phyloP scores from a whole-genome alignment of 805 yeast species.

The Ogataea chonburiensis region DNA sequence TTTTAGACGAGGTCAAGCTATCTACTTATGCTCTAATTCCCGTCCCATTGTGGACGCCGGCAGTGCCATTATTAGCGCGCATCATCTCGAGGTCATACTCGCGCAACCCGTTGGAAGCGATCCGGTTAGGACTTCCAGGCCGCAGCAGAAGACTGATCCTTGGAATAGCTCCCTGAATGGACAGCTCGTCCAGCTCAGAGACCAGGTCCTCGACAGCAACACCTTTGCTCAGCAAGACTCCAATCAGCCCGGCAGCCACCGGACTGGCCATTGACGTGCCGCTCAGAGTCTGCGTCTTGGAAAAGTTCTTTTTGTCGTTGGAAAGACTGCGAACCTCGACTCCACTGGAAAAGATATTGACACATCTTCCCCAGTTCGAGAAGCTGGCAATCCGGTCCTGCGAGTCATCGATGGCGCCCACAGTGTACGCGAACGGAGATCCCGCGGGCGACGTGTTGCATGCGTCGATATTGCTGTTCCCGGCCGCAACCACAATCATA shows the following conservation, averaged over 20 bases:
- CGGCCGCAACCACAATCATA: conserved; percentile 80
- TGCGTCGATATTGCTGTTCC: conserved; percentile 76
- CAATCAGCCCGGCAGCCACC: conserved; percentile 63
- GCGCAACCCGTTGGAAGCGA: conserved; percentile 38
- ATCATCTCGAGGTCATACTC: conserved; percentile 15
- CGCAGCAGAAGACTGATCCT: conserved; percentile 43
- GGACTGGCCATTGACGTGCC: conserved; percentile 89
- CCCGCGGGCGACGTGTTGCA: conserved; percentile 88
- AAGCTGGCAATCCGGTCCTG: conserved; percentile 70
- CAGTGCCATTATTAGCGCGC: conserved; percentile 3
- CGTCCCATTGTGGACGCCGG: background rate
- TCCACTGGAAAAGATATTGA: conserved; percentile 84
- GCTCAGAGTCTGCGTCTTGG: conserved; percentile 41
- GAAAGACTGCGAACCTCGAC: conserved; percentile 60
- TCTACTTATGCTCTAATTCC: conserved; percentile 4
- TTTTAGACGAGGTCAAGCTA: background rate
- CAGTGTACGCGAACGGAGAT: conserved; percentile 66
- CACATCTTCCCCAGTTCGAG: conserved; percentile 94
- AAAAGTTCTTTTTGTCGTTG: conserved; percentile 25
- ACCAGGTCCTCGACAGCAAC: conserved; percentile 42
- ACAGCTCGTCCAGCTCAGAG: conserved; percentile 40
- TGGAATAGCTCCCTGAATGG: conserved; percentile 50
- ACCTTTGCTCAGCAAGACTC: conserved; percentile 54
- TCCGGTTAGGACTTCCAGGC: conserved; percentile 59
- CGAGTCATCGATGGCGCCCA: conserved; percentile 84